Evolutionary conservation across 108 stramenopile species (phyloP).

Genomic region (Nitzschia sp.): DNA sequence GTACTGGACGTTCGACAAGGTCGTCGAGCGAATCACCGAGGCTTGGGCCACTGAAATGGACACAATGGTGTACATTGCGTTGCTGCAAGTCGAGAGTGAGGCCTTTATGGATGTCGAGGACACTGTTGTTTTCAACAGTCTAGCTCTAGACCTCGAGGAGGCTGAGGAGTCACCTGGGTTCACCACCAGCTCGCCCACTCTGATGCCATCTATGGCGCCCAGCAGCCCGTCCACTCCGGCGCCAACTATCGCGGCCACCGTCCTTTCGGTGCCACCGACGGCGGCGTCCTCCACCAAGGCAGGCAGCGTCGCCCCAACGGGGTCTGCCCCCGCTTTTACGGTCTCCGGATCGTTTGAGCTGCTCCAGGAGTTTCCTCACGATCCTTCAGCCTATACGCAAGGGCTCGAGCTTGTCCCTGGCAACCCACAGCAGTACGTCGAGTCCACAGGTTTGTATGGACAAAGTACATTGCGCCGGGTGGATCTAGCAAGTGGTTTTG

Average conservation of each 20-base stretch:
- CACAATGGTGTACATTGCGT: background rate
- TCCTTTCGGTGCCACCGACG: background rate
- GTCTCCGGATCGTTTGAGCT: conserved; percentile 3
- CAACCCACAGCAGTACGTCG: conserved; percentile 20
- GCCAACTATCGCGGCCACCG: background rate
- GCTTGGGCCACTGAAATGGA: background rate
- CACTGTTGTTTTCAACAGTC: background rate
- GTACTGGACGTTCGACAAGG: background rate
- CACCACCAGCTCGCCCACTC: background rate
- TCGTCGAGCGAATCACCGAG: background rate
- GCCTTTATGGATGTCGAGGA: background rate
- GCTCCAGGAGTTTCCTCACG: conserved; percentile 9
- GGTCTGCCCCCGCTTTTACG: background rate
- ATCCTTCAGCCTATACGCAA: conserved; percentile 7
- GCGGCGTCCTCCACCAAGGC: background rate
- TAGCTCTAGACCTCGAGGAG: background rate
- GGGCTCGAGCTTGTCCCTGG: conserved; percentile 10
- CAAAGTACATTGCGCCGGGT: conserved; percentile 64
- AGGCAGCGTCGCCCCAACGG: background rate
- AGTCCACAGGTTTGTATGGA: conserved; percentile 74
- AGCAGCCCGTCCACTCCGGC: background rate
- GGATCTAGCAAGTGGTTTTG: conserved; percentile 46
- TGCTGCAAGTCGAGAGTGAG: background rate
- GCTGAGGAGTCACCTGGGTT: background rate
- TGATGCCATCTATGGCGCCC: background rate